phyloP scores from a whole-genome alignment of 1,284 basidiomycete genomes.

The Malassezia yamatoensis region DNA sequence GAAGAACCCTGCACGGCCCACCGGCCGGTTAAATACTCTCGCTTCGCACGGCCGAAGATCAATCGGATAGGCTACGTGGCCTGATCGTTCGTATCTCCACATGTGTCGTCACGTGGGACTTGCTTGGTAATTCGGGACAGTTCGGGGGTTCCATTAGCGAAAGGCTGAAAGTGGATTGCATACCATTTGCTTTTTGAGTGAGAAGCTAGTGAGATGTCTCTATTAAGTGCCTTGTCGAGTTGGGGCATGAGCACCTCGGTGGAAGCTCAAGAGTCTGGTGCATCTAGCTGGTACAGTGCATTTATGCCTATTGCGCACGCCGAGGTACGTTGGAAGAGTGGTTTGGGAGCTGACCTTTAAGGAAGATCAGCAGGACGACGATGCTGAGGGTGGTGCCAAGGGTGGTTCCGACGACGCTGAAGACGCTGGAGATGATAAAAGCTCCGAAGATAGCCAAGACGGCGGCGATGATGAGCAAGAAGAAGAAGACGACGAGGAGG shows the following conservation, averaged over 20 bases:
- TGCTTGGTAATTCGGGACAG: constrained; percentile 20
- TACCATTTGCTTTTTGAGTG: not conserved
- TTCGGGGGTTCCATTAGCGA: constrained; percentile 7
- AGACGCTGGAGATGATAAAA: constrained; percentile 5
- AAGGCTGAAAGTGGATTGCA: not conserved
- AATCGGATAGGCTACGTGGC: not conserved
- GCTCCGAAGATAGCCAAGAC: constrained; percentile 12
- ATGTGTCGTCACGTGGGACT: constrained; percentile 6
- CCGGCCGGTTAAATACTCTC: too few relatives aligned
- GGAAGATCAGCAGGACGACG: not conserved
- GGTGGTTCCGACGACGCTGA: too few relatives aligned
- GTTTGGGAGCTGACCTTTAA: not conserved
- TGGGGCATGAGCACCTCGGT: constrained; percentile 6
- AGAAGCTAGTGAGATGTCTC: constrained; percentile 9
- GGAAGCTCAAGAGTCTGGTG: not conserved
- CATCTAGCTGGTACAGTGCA: constrained; percentile 27
- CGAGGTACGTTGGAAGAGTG: constrained; percentile 16
- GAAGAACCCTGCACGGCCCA: not conserved
- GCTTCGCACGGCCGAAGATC: too few relatives aligned
- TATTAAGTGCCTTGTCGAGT: constrained; percentile 10
- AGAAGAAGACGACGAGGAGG: constrained; percentile 17
- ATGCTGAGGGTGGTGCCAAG: too few relatives aligned
- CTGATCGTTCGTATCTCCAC: not conserved
- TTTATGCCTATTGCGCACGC: constrained; percentile 30
- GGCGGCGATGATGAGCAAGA: constrained; percentile 3